A percentile compares a stretch with the other conserved stretches of the same genome.
Conservation (phyloP, 129 eudicot genomes). For the Chrysanthemum makinoi region DNA sequence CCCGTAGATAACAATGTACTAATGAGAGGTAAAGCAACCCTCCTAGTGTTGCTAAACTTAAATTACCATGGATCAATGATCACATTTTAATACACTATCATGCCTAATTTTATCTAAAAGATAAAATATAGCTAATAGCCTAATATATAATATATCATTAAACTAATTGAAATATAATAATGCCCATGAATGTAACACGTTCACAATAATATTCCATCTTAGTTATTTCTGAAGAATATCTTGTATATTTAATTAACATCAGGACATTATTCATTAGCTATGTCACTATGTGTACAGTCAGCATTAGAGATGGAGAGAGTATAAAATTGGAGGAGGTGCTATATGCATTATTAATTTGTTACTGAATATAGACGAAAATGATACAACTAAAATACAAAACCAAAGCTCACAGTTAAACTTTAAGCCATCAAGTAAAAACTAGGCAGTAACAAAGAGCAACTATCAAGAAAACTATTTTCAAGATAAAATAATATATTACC, state of each 20-base stretch:
- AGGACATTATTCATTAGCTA: background rate
- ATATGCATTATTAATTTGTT: background rate
- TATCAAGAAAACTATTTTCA: background rate
- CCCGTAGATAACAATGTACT: too few species aligned
- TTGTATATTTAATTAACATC: background rate
- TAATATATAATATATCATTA: too few species aligned
- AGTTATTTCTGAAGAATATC: background rate
- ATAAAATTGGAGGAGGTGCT: background rate
- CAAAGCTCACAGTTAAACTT: background rate
- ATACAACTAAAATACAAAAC: background rate
- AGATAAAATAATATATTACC: constrained; percentile 40
- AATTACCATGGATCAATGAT: too few species aligned
- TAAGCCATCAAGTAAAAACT: background rate
- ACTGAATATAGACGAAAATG: background rate
- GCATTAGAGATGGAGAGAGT: background rate
- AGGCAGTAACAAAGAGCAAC: background rate
- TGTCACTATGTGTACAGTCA: background rate
- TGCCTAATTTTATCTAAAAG: too few species aligned
- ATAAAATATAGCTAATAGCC: too few species aligned
- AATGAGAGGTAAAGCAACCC: too few species aligned
- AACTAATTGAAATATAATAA: too few species aligned
- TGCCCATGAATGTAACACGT: background rate
- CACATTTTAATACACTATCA: too few species aligned
- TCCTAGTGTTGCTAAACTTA: too few species aligned
- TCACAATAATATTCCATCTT: background rate